These are phyloP conservation scores for Emericellopsis terricola DNA, from an alignment of 495 filamentous ascomycete genomes.

Conservation along the genomic window DNA sequence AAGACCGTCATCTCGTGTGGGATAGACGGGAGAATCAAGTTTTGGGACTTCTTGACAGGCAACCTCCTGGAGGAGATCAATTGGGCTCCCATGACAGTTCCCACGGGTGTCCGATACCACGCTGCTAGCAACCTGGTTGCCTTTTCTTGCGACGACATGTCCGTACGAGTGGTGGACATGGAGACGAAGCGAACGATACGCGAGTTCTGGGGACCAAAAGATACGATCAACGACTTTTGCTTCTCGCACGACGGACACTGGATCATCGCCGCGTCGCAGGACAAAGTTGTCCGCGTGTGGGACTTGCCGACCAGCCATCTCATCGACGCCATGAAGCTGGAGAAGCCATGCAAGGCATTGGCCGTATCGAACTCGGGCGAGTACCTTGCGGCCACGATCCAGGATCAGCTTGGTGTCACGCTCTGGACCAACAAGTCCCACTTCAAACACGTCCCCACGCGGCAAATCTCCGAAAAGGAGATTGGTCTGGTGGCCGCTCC, in stretches of 20 bases:
- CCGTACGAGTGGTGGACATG: constrained; percentile 75
- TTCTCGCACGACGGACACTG: constrained; percentile 90
- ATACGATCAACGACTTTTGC: constrained; percentile 64
- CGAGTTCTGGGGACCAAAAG: constrained; percentile 81
- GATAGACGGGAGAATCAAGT: constrained; percentile 89
- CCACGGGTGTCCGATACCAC: constrained; percentile 63
- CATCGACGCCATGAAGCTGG: constrained; percentile 69
- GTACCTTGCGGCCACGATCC: constrained; percentile 75
- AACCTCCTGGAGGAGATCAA: constrained; percentile 63
- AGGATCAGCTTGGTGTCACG: constrained; percentile 70
- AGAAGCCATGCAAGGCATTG: constrained; percentile 58
- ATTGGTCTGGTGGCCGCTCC: constrained; percentile 44
- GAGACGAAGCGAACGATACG: constrained; percentile 78
- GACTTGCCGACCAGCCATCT: constrained; percentile 90
- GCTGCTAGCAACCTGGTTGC: constrained; percentile 72
- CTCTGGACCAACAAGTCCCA: constrained; percentile 88
- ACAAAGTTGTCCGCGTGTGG: constrained; percentile 74
- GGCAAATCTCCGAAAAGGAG: constrained; percentile 58
- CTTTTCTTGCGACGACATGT: constrained; percentile 74
- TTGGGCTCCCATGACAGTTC: constrained; percentile 64
- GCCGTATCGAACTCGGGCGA: constrained; percentile 83
- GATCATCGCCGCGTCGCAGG: constrained; percentile 78
- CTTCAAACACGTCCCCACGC: constrained; percentile 72
- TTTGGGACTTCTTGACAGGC: constrained; percentile 84
- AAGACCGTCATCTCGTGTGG: constrained; percentile 66